phyloP scores from a whole-genome alignment of 2,329 filamentous ascomycete species.

The Cryphonectria naterciae region DNA sequence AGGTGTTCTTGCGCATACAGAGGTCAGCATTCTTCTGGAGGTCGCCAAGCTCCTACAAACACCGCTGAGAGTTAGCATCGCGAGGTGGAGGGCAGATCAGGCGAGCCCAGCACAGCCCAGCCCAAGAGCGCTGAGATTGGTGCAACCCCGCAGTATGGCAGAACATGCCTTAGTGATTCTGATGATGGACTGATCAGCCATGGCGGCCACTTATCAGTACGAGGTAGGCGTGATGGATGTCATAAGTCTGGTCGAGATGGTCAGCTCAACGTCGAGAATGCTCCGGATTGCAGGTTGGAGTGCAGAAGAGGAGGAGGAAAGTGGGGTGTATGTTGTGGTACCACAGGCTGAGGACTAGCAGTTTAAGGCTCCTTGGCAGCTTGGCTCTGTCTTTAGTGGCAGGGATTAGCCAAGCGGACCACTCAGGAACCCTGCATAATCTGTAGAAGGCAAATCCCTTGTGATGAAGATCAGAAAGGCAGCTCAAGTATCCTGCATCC shows the following conservation, averaged over 20 bases:
- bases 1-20: slow-evolving; percentile 58
- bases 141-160: slow-evolving; percentile 25
- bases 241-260: slow-evolving; percentile 21
- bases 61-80: slow-evolving; percentile 17
- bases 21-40: slow-evolving; percentile 84
- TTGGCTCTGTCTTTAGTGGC: background rate
- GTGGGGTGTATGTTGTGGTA: slow-evolving; percentile 8
- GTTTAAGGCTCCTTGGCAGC: slow-evolving; percentile 3
- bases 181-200: slow-evolving; percentile 86
- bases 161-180: slow-evolving; percentile 77
- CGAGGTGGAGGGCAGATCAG: slow-evolving; percentile 15
- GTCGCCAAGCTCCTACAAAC: slow-evolving; percentile 78
- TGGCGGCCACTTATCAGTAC: slow-evolving; percentile 42
- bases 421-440: background rate
- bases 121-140: slow-evolving; percentile 26
- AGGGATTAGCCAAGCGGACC: background rate
- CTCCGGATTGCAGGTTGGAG: background rate
- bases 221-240: slow-evolving; percentile 8
- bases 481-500: background rate
- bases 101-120: background rate
- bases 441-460: background rate
- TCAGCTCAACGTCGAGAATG: background rate
- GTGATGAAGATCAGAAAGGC: background rate
- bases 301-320: slow-evolving; percentile 1
- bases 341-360: slow-evolving; percentile 6